Evolutionary conservation across 2,329 filamentous ascomycete genomes (phyloP).

Genomic region (Trichoderma aggressivum): DNA sequence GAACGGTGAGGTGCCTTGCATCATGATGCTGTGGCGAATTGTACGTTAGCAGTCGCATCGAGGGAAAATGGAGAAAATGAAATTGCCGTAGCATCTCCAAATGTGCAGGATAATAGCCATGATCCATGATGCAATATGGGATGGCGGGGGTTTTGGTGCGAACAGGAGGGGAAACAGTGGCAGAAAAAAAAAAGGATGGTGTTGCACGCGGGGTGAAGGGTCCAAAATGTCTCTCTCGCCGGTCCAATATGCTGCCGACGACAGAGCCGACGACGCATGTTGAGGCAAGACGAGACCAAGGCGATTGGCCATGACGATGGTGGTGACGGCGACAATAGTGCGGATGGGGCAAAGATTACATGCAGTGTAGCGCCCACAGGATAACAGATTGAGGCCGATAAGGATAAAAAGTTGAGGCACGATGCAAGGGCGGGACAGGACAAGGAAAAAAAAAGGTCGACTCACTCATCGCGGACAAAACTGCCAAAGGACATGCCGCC

Average conservation of each 20-base stretch:
- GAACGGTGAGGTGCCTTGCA: constrained; percentile 95
- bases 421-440: background rate
- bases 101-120: background rate
- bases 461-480: constrained; percentile 98
- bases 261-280: background rate
- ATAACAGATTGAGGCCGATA: constrained; percentile 5
- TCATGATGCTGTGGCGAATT: constrained; percentile 69
- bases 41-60: background rate
- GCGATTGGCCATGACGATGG: background rate
- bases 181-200: background rate
- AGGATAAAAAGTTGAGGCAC: background rate
- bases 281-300: background rate
- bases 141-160: background rate
- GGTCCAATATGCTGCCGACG: background rate
- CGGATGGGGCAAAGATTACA: background rate
- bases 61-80: background rate
- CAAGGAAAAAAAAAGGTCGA: constrained; percentile 25
- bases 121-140: background rate
- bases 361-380: constrained; percentile 1
- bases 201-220: constrained; percentile 10
- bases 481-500: constrained; percentile 93
- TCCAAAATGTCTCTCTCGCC: constrained; percentile 12
- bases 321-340: background rate
- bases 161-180: constrained; percentile 5
- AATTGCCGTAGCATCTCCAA: background rate